Evolutionary conservation across 306 rosid genomes (phyloP).

Genomic region (Citrullus colocynthis): DNA sequence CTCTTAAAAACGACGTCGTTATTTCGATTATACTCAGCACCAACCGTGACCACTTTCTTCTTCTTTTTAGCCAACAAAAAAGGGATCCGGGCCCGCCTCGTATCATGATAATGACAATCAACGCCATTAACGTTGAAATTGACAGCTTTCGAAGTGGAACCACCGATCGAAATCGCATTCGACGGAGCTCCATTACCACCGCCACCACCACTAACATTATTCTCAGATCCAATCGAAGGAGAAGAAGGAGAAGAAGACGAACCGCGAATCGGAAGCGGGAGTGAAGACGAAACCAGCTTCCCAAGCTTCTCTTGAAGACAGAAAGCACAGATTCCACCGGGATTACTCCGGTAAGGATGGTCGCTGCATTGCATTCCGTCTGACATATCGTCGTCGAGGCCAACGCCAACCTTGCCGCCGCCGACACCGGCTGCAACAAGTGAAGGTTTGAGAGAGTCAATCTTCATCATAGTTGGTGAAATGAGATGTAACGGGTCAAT

Average conservation of each 20-base stretch:
- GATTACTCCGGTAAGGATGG: slow-evolving; percentile 70
- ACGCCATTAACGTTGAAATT: neutral
- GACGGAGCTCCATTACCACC: slow-evolving; percentile 10
- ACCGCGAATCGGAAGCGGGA: slow-evolving; percentile 50
- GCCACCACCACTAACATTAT: neutral
- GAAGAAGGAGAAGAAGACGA: slow-evolving; percentile 65
- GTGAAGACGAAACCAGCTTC: slow-evolving; percentile 72
- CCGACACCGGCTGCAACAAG: neutral
- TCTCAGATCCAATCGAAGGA: slow-evolving; percentile 65
- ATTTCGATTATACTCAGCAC: slow-evolving; percentile 9
- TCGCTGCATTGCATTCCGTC: slow-evolving; percentile 87
- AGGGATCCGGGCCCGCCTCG: slow-evolving; percentile 44
- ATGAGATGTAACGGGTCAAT: neutral
- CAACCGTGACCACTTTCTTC: slow-evolving; percentile 20
- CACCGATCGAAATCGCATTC: slow-evolving; percentile 17
- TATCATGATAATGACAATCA: slow-evolving; percentile 14
- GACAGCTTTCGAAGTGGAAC: slow-evolving; percentile 2
- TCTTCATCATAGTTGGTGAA: slow-evolving; percentile 6
- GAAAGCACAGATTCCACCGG: slow-evolving; percentile 92
- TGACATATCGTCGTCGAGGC: slow-evolving; percentile 42
- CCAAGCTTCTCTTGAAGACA: slow-evolving; percentile 96
- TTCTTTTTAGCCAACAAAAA: slow-evolving; percentile 59
- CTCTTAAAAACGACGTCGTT: slow-evolving; percentile 45
- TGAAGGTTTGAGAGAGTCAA: slow-evolving; percentile 31
- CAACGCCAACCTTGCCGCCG: slow-evolving; percentile 18